Percentiles rank a stretch among this genome's conserved stretches.
These are phyloP conservation scores for Trametes sanguinea DNA, from an alignment of 768 basidiomycete species.

Conservation along the genomic window DNA sequence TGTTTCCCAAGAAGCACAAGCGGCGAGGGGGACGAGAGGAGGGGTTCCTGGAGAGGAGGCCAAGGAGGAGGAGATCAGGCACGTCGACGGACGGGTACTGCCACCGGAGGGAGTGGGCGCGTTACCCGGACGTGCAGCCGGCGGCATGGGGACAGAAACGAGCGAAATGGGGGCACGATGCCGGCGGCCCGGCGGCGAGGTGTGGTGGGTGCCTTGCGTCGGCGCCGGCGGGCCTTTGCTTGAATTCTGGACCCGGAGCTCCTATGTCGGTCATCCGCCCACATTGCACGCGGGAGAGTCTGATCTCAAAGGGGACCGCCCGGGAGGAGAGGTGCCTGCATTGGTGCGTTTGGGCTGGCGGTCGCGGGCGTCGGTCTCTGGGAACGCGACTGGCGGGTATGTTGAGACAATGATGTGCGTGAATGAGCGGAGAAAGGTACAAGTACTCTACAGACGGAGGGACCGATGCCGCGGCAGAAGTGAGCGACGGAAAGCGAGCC, in stretches of 20 bases:
- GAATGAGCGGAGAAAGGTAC: too few species aligned
- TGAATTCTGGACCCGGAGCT: too few species aligned
- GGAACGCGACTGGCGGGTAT: too few species aligned
- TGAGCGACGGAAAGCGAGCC: too few species aligned
- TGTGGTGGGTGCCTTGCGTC: not conserved
- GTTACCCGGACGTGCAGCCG: not conserved
- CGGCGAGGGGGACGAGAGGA: not conserved
- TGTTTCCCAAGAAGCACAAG: not conserved
- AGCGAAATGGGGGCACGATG: too few species aligned
- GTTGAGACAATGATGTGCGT: too few species aligned
- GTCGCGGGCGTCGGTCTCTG: too few species aligned
- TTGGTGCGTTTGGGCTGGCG: not conserved
- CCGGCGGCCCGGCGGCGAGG: too few species aligned
- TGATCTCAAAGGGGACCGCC: too few species aligned
- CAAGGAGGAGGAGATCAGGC: not conserved
- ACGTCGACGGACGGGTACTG: not conserved
- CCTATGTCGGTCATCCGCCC: slow-evolving; percentile 1
- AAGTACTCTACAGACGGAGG: too few species aligned
- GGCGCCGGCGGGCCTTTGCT: slow-evolving; percentile 1
- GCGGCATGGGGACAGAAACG: not conserved
- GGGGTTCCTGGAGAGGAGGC: not conserved
- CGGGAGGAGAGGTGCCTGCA: not conserved
- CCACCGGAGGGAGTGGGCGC: not conserved
- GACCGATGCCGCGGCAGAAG: too few species aligned
- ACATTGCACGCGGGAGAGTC: too few species aligned